Evolutionary conservation across 257 asterid species (phyloP).

Genomic region (Nicotiana tomentosiformis): DNA sequence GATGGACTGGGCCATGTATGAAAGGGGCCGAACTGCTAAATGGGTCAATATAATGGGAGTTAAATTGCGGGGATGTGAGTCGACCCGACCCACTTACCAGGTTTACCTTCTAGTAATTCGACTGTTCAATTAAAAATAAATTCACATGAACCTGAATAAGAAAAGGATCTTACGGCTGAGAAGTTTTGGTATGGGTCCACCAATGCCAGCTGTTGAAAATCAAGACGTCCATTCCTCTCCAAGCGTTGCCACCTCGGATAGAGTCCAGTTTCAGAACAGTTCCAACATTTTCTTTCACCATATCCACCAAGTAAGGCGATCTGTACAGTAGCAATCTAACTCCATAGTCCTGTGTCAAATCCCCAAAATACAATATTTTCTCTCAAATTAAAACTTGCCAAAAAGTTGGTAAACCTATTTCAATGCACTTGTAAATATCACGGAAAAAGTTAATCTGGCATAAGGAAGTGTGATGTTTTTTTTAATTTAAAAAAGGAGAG

Average conservation of each 20-base stretch:
- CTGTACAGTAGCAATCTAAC: slow-evolving; percentile 59
- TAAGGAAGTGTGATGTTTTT: not conserved
- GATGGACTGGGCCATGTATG: not conserved
- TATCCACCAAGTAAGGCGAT: slow-evolving; percentile 69
- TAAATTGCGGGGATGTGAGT: not conserved
- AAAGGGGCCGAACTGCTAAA: not conserved
- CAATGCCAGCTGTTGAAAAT: slow-evolving; percentile 92
- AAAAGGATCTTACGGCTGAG: slow-evolving; percentile 55
- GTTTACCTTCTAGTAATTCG: not conserved
- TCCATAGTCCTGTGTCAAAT: slow-evolving; percentile 50
- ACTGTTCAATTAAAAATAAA: not conserved
- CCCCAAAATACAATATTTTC: too few relatives aligned
- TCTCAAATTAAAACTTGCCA: too few relatives aligned
- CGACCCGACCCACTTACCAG: not conserved
- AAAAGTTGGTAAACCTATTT: not conserved
- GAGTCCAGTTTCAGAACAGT: slow-evolving; percentile 61
- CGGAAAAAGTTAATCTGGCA: not conserved
- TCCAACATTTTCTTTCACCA: slow-evolving; percentile 48
- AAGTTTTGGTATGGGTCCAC: slow-evolving; percentile 82
- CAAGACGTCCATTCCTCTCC: slow-evolving; percentile 79
- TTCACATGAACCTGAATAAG: not conserved
- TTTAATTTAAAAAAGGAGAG: not conserved
- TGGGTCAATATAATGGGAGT: not conserved
- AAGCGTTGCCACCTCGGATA: slow-evolving; percentile 47
- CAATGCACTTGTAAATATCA: not conserved